Conservation (phyloP, 2,329 filamentous ascomycete genomes). For the Catunica adiposa region DNA sequence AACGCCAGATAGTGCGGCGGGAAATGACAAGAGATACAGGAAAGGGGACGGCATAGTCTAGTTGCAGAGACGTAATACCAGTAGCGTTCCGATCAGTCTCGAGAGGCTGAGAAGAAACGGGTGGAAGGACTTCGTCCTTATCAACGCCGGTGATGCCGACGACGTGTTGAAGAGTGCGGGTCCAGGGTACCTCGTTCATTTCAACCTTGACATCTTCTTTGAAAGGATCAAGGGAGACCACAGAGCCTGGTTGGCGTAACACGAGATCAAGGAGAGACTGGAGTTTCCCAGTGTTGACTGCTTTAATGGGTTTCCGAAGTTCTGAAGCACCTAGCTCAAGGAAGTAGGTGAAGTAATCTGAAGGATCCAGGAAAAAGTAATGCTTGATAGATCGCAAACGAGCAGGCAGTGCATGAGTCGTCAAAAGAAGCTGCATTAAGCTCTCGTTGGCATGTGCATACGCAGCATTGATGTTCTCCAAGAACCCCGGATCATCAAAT, state of each 20-base stretch:
- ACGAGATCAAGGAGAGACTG: conserved; percentile 93
- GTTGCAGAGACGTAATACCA: conserved; percentile 81
- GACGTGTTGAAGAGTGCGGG: conserved; percentile 86
- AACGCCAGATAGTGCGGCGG: conserved; percentile 89
- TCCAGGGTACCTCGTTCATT: conserved; percentile 88
- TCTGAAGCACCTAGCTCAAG: conserved; percentile 82
- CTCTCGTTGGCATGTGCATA: conserved; percentile 94
- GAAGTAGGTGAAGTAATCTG: conserved; percentile 97
- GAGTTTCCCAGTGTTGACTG: conserved; percentile 80
- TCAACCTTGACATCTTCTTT: conserved; percentile 97
- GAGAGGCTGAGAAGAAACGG: conserved; percentile 47
- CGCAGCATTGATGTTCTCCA: conserved; percentile 89
- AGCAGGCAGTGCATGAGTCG: conserved; percentile 77
- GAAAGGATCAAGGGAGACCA: conserved; percentile 87
- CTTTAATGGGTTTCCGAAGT: conserved; percentile 72
- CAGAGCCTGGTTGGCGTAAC: conserved; percentile 84
- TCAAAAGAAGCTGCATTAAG: conserved; percentile 75
- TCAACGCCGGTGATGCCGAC: conserved; percentile 94
- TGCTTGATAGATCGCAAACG: conserved; percentile 85
- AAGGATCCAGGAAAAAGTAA: conserved; percentile 96
- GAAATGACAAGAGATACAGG: conserved; percentile 90
- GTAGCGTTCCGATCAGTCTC: conserved; percentile 75
- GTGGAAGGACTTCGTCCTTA: conserved; percentile 67
- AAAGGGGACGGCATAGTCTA: conserved; percentile 90
- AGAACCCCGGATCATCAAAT: conserved; percentile 79